Percentiles rank a stretch among this genome's conserved stretches.
These are phyloP conservation scores for Tritrichomonas musculus DNA, from an alignment of 208 protist genomes.

Conservation along the genomic window DNA sequence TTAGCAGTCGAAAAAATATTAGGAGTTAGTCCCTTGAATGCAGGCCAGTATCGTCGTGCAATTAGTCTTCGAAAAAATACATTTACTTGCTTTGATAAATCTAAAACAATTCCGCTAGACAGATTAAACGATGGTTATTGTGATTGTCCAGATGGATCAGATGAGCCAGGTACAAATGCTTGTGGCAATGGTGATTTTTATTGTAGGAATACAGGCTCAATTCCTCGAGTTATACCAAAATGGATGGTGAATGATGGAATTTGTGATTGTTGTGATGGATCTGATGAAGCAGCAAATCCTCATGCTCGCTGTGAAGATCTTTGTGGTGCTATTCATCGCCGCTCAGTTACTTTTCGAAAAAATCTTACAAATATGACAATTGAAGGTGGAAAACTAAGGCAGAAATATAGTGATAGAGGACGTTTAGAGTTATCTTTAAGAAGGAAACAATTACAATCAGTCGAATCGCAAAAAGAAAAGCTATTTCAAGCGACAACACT, in stretches of 20 bases:
- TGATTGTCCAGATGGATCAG: constrained; percentile 42
- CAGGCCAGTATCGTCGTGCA: not conserved
- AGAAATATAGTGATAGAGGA: not conserved
- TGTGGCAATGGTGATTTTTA: constrained; percentile 48
- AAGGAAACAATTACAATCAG: not conserved
- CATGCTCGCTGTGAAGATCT: not conserved
- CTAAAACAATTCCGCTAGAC: not conserved
- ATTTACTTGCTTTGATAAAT: constrained; percentile 26
- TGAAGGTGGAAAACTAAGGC: not conserved
- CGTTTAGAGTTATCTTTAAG: not conserved
- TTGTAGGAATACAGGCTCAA: constrained; percentile 43
- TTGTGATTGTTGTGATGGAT: constrained; percentile 60
- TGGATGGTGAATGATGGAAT: constrained; percentile 51
- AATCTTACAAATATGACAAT: not conserved
- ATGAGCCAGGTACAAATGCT: constrained; percentile 53
- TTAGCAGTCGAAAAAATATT: not conserved
- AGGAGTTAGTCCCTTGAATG: not conserved
- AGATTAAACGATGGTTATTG: constrained; percentile 42
- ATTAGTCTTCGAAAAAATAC: not conserved
- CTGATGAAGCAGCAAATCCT: constrained; percentile 48
- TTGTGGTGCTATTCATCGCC: not conserved
- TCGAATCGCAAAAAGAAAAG: not conserved
- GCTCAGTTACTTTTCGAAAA: not conserved
- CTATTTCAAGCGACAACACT: not conserved
- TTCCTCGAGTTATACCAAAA: constrained; percentile 18